Evolutionary conservation across 768 basidiomycete genomes (phyloP), one percentile per base, ranked within the genome.

Genomic region (Panus rudis): DNA sequence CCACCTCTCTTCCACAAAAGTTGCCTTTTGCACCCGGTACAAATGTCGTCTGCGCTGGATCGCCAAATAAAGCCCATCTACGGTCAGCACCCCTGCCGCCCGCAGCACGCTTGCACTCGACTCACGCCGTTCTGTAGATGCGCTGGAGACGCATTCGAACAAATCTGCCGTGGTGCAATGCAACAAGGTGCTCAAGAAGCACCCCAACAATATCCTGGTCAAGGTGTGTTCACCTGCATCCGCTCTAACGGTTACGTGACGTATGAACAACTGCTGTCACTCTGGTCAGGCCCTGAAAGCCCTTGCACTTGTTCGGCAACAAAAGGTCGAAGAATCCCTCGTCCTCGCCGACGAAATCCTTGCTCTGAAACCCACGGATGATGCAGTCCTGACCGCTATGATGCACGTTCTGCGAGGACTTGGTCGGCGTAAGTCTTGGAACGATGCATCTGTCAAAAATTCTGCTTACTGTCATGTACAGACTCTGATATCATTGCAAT

Each of bases 171-270:
- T 92, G 42, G 79, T 88, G 30, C 72, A 80, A 6, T 90, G 88
- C 66, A 91, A 89, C 62, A 92, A 92, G 63, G 61, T 92, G 22
- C 73, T 92, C 52, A 92, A 90, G 64, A 92, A 90, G 66, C 76
- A 88, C 53, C 83, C 85, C 21, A 79, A 74, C 59, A 84, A 78
- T 60, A 68, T 75, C 32, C 68, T 89, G 24, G 63, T 86, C 57
- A 88, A 87, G 72, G 89, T 77, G 45, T 28, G 57, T 42, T 2
- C 23, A 16, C 19, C 20, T 21, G 23, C 16, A 22, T n/a, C n/a
- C n/a, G n/a, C n/a, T n/a, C 28, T 16, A 16, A 11, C 21, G 35
- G 8, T 6, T 14, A 30, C 27, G 20, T 27, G 20, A 37, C 3
- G 37, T 11, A 23, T n/a, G 19, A 19, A 25, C 48, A 6, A 38